Evolutionary conservation across 2,329 filamentous ascomycete species (phyloP).

Genomic region (Penicillium brevicompactum): DNA sequence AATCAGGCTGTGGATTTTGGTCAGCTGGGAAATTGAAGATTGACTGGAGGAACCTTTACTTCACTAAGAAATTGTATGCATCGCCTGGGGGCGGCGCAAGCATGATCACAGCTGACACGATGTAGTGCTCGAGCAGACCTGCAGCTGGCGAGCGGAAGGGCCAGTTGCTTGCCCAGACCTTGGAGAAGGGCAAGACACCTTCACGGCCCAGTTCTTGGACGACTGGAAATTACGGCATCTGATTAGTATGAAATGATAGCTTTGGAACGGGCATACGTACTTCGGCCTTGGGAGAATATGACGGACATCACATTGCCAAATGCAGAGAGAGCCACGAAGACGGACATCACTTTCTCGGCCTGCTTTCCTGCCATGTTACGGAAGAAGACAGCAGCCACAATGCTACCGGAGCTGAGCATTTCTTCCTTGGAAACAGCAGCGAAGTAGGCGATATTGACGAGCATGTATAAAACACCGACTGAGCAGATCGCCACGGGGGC

Average conservation of each 20-base stretch:
- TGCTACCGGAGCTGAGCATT: slow-evolving; percentile 55
- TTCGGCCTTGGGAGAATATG: slow-evolving; percentile 51
- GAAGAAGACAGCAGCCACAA: slow-evolving; percentile 61
- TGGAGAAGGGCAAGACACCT: slow-evolving; percentile 65
- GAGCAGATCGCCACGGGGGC: slow-evolving; percentile 57
- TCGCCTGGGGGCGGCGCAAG: slow-evolving; percentile 67
- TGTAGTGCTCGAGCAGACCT: slow-evolving; percentile 63
- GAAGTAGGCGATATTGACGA: slow-evolving; percentile 62
- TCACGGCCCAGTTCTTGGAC: slow-evolving; percentile 67
- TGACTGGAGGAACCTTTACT: slow-evolving; percentile 31
- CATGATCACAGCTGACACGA: slow-evolving; percentile 66
- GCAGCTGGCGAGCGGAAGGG: slow-evolving; percentile 68
- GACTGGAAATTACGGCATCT: slow-evolving; percentile 23
- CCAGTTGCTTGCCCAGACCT: slow-evolving; percentile 69
- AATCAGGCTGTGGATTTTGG: slow-evolving; percentile 31
- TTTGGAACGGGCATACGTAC: slow-evolving; percentile 24
- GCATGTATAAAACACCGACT: slow-evolving; percentile 59
- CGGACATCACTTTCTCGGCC: slow-evolving; percentile 60
- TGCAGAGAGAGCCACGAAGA: slow-evolving; percentile 61
- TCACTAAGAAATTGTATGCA: slow-evolving; percentile 65
- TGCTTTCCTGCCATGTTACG: slow-evolving; percentile 60
- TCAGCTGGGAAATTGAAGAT: slow-evolving; percentile 1
- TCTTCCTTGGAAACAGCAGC: slow-evolving; percentile 60
- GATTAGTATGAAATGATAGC: slow-evolving; percentile 1
- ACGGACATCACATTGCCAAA: slow-evolving; percentile 65